Base-by-base conservation (phyloP, 148 eudicot species). In the Suaeda aralocaspica region DNA sequence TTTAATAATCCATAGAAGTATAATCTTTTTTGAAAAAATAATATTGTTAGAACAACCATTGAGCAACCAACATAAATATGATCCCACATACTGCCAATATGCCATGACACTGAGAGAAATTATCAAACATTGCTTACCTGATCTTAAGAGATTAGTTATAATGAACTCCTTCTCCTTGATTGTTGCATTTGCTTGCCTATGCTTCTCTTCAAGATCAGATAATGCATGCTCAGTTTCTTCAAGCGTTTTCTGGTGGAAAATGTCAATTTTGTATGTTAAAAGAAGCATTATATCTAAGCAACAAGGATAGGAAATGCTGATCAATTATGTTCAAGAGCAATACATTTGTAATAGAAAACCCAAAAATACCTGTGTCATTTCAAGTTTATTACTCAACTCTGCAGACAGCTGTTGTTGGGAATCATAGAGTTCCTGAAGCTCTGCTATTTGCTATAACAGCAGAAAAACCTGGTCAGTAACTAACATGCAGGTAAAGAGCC, bases 161-260 rank as follows among this genome's bases (percentile, higher is more conserved):
- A 95, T 76, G 70, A 79, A 91, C 69, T 95, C 99, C 78, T 91
- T 95, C 71, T 95, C 99, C 80, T 95, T 95, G 55, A 95, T 95
- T 42, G 89, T 89, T 46, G 89, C 87, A 85, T 84, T 91, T 69
- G 99, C 99, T 73, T 95, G 99, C 73, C 90, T 86, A 71, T 87
- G 92, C 75, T 82, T 89, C 71, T 95, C 97, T 84, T 91, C 97
- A 69, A 95, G 99, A 77, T 89, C 89, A 72, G 82, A 78, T 81
- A 95, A 79, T 64, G 92, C 78, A 86, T 89, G 79, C 77, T 95
- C 93, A 66, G 99, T 95, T 85, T 91, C 92, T 64, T 80, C 87
- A 36, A 95, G 96, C 82, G 83, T 91, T 86, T 74, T 91, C 99
- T 95, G 90, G 79, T 77, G 59, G 62, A 31, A 62, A 63, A 42